Base-by-base conservation (phyloP, 257 asterid genomes). In the Fraxinus americana region DNA sequence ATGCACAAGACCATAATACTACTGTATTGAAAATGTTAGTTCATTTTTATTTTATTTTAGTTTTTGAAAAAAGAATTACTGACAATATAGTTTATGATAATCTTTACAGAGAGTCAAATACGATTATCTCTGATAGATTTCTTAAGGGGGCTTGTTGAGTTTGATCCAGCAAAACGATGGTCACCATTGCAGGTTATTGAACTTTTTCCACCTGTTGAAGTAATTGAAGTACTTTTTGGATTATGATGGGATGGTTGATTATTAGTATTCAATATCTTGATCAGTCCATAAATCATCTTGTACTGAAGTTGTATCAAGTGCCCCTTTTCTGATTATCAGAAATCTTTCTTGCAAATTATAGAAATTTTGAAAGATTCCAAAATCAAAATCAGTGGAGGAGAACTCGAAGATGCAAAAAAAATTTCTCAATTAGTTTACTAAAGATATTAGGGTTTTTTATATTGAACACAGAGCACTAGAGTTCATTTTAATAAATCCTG, bases 91-190 rank as follows among this genome's bases (percentile, higher is more conserved):
- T 70, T 67, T 79, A 72, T 57, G 69, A 19, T 63, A 73, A 71
- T 74, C 79, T 72, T 80, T 75, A 12, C 98, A 96, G 99, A 96
- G 83, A 90, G 87, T 83, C 92, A 89, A 82, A 84, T 86, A 69
- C 91, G 98, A 61, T 80, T 86, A 73, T 95, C 98, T 67, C 86
- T 96, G 72, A 86, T 92, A 88, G 99, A 96, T 87, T 96, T 96
- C 88, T 86, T 96, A 86, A 92, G 90, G 90, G 99, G 99, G 67
- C 97, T 96, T 61, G 89, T 96, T 74, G 97, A 96, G 82, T 93
- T 96, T 84, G 99, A 96, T 90, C 99, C 99, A 19, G 94, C 88
- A 72, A 96, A 92, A 80, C 92, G 99, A 80, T 96, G 99, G 99
- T 92, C 99, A n/a, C 99, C 99, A 52, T 78, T 88, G 86, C 99